phyloP scores from a whole-genome alignment of 2,329 filamentous ascomycete species.

The Fonsecaea monophora region DNA sequence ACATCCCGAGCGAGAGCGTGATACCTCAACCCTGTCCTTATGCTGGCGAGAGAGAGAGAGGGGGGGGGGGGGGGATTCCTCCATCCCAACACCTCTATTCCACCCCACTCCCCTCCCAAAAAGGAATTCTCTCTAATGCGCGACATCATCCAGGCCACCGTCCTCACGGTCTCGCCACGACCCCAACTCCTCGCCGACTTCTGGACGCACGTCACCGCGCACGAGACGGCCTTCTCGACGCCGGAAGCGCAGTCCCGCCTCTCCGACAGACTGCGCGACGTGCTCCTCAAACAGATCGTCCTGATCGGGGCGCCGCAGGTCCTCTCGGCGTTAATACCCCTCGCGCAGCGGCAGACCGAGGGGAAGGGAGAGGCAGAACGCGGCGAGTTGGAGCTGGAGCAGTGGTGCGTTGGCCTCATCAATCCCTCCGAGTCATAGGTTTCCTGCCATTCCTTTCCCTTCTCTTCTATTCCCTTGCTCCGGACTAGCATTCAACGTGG shows the following conservation, averaged over 20 bases:
- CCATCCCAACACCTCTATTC: no score
- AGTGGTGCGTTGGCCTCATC: constrained; percentile 19
- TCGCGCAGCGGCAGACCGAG: constrained; percentile 42
- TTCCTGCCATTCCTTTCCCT: neutral
- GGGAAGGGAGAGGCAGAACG: constrained; percentile 30
- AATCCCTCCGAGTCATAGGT: no score
- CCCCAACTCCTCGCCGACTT: constrained; percentile 41
- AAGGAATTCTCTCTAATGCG: neutral
- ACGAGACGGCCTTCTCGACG: constrained; percentile 29
- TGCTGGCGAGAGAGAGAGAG: no score
- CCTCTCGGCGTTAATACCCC: constrained; percentile 42
- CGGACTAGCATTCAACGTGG: no score
- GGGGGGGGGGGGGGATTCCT: no score
- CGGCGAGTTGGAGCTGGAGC: constrained; percentile 28
- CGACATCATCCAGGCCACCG: constrained; percentile 36
- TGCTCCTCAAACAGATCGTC: constrained; percentile 45
- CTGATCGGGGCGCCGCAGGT: constrained; percentile 45
- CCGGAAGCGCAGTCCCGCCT: constrained; percentile 25
- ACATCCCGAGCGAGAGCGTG: no score
- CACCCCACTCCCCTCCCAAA: no score
- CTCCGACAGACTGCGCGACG: constrained; percentile 40
- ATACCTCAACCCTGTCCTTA: no score
- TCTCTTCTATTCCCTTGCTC: no score
- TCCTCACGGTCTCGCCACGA: constrained; percentile 41
- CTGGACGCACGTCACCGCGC: constrained; percentile 41